Percentiles rank a stretch among this genome's conserved stretches.
phyloP scores from a whole-genome alignment of 1,284 basidiomycete genomes.

The Chalciporus piperatoides region DNA sequence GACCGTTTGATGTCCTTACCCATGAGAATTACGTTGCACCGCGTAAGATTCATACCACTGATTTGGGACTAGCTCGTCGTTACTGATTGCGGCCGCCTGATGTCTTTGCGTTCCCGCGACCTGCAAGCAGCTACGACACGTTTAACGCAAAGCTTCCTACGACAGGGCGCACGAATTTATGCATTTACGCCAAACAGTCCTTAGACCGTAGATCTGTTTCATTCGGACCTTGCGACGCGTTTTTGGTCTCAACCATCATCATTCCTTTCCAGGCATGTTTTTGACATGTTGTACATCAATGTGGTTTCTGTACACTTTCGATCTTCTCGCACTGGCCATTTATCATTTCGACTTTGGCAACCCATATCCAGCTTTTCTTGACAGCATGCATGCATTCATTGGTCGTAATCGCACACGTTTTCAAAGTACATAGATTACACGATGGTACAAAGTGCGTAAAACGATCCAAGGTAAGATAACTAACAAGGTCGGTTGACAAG shows the following conservation, averaged over 20 bases:
- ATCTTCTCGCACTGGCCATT: constrained; percentile 29
- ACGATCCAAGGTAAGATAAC: not conserved
- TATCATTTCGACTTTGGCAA: constrained; percentile 19
- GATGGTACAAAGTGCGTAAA: constrained; percentile 7
- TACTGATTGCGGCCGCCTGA: constrained; percentile 24
- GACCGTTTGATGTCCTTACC: constrained; percentile 73
- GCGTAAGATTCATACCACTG: constrained; percentile 48
- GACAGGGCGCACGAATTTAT: constrained; percentile 76
- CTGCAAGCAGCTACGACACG: constrained; percentile 33
- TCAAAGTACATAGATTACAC: constrained; percentile 1
- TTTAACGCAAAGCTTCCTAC: constrained; percentile 63
- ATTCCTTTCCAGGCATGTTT: constrained; percentile 5
- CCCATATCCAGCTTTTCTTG: constrained; percentile 9
- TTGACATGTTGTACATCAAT: constrained; percentile 14
- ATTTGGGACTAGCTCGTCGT: constrained; percentile 15
- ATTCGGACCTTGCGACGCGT: constrained; percentile 14
- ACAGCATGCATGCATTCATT: constrained; percentile 16
- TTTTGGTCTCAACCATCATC: constrained; percentile 1
- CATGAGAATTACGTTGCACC: constrained; percentile 73
- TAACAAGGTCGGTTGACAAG: not conserved
- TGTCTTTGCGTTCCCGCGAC: constrained; percentile 10
- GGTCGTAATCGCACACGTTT: constrained; percentile 22
- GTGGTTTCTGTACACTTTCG: constrained; percentile 24
- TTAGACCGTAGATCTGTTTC: constrained; percentile 29
- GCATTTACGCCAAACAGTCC: constrained; percentile 40